A percentile compares a stretch with the other conserved stretches of the same genome.
These are phyloP conservation scores for Daldinia childiae DNA, from an alignment of 495 filamentous ascomycete species.

Conservation along the genomic window DNA sequence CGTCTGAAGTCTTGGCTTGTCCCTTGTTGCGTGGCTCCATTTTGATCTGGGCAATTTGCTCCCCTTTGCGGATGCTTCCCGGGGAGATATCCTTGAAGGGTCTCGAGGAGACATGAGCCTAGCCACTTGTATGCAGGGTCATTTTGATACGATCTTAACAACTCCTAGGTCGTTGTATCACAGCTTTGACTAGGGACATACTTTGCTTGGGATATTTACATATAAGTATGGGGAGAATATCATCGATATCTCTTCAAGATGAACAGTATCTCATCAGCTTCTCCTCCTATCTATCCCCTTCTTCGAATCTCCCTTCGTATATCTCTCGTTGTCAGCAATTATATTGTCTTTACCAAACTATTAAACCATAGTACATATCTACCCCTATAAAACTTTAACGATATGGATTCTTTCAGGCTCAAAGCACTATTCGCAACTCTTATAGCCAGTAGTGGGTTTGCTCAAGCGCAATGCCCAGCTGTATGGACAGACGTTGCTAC, in stretches of 20 bases:
- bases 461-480: slow-evolving; percentile 29
- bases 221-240: slow-evolving; percentile 18
- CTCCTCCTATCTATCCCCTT: neutral
- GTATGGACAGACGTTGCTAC: slow-evolving; percentile 40
- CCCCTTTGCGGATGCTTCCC: slow-evolving; percentile 13
- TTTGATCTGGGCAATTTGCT: slow-evolving; percentile 16
- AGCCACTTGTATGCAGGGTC: slow-evolving; percentile 22
- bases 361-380: neutral
- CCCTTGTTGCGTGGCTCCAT: slow-evolving; percentile 30
- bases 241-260: neutral
- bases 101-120: slow-evolving; percentile 25
- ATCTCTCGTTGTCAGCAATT: neutral
- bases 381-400: neutral
- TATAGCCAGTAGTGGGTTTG: slow-evolving; percentile 3
- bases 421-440: slow-evolving; percentile 19
- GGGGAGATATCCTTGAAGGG: slow-evolving; percentile 17
- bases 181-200: neutral
- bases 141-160: slow-evolving; percentile 13
- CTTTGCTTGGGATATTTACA: neutral
- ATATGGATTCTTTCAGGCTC: slow-evolving; percentile 27
- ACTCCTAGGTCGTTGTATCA: slow-evolving; percentile 20
- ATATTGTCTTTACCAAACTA: neutral
- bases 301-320: neutral
- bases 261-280: slow-evolving; percentile 12
- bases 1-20: slow-evolving; percentile 20